phyloP scores from a whole-genome alignment of 108 stramenopile genomes.

The Chaetoceros tenuissimus region DNA sequence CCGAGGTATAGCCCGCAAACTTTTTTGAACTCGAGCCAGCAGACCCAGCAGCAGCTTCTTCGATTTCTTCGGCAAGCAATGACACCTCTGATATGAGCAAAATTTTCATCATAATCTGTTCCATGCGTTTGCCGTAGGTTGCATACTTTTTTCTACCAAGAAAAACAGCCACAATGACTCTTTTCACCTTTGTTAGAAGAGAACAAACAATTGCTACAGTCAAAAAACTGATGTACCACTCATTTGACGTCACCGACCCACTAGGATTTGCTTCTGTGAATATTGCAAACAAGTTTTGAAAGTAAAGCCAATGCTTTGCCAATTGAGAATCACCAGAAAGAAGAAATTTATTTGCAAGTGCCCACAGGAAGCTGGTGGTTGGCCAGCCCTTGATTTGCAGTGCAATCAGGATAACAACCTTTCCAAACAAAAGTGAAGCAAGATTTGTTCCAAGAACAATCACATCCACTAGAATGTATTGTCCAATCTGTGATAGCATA shows the following conservation, averaged over 20 bases:
- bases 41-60: not conserved
- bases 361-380: slow-evolving; percentile 31
- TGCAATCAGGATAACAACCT: slow-evolving; percentile 36
- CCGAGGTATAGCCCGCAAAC: not conserved
- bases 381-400: slow-evolving; percentile 53
- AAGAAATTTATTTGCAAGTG: slow-evolving; percentile 17
- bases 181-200: slow-evolving; percentile 41
- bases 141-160: slow-evolving; percentile 41
- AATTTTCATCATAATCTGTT: slow-evolving; percentile 51
- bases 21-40: not conserved
- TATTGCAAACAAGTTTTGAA: slow-evolving; percentile 26
- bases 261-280: slow-evolving; percentile 41
- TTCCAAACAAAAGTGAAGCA: slow-evolving; percentile 31
- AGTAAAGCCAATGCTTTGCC: slow-evolving; percentile 44
- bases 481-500: slow-evolving; percentile 5
- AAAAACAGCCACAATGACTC: slow-evolving; percentile 47
- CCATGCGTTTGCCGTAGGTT: slow-evolving; percentile 39
- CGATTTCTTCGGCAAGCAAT: slow-evolving; percentile 7
- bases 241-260: slow-evolving; percentile 9
- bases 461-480: slow-evolving; percentile 36
- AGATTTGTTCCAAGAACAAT: slow-evolving; percentile 28
- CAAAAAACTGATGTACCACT: not conserved
- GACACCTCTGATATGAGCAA: slow-evolving; percentile 40
- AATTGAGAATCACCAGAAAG: slow-evolving; percentile 27
- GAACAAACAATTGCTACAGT: slow-evolving; percentile 21